phyloP scores from a whole-genome alignment of 805 yeast genomes.

The Cyberlindnera petersonii region DNA sequence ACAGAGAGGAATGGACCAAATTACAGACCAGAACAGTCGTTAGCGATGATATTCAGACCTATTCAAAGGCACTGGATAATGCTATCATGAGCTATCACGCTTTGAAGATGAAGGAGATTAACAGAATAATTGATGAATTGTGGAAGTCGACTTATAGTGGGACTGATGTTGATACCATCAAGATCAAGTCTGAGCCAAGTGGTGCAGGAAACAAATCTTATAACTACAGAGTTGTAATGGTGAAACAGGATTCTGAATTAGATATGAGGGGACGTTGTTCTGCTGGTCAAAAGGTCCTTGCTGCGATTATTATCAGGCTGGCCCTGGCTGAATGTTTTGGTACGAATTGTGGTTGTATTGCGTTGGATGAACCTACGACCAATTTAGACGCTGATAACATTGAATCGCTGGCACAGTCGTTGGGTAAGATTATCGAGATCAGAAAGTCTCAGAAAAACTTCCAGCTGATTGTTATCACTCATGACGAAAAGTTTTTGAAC shows the following conservation, averaged over 20 bases:
- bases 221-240: slow-evolving; percentile 93
- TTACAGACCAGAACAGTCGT: slow-evolving; percentile 72
- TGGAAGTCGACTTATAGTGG: slow-evolving; percentile 96
- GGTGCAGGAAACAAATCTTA: slow-evolving; percentile 43
- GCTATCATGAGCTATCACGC: slow-evolving; percentile 94
- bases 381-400: slow-evolving; percentile 88
- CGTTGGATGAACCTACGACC: slow-evolving; percentile 97
- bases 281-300: slow-evolving; percentile 95
- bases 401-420: slow-evolving; percentile 78
- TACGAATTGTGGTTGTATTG: slow-evolving; percentile 89
- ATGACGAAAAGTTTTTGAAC: slow-evolving; percentile 85
- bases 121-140: slow-evolving; percentile 78
- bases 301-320: slow-evolving; percentile 83
- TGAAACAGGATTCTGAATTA: slow-evolving; percentile 82
- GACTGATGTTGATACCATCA: slow-evolving; percentile 88
- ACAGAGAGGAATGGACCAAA: slow-evolving; percentile 67
- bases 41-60: slow-evolving; percentile 75
- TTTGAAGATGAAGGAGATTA: slow-evolving; percentile 88
- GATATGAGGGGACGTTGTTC: slow-evolving; percentile 99
- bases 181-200: slow-evolving; percentile 77
- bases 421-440: slow-evolving; percentile 68
- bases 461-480: slow-evolving; percentile 93
- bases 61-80: slow-evolving; percentile 80
- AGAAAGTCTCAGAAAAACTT: slow-evolving; percentile 80
- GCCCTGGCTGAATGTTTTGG: slow-evolving; percentile 97